Conservation (phyloP, 768 basidiomycete genomes). For the Tulasnella sp. region DNA sequence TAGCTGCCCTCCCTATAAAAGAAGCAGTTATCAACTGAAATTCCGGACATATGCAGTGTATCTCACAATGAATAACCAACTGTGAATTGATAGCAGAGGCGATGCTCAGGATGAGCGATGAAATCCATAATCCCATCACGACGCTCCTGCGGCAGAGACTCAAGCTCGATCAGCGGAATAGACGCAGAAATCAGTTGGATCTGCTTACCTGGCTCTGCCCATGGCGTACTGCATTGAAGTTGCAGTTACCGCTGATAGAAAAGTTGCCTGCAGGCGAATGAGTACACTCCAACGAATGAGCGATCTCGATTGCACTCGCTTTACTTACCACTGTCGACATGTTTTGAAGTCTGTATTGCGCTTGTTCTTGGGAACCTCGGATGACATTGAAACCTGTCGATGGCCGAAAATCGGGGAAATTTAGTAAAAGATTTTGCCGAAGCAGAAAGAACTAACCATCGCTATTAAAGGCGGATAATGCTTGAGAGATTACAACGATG, state of each 20-base stretch:
- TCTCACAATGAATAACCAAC: constrained; percentile 23
- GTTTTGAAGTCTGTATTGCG: constrained; percentile 16
- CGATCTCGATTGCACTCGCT: not conserved
- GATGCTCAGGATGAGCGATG: constrained; percentile 26
- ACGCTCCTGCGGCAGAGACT: not conserved
- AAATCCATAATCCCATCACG: constrained; percentile 26
- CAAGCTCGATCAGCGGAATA: too few species aligned
- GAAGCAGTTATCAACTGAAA: not conserved
- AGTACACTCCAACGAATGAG: not conserved
- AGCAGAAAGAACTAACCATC: constrained; percentile 44
- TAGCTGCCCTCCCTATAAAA: constrained; percentile 23
- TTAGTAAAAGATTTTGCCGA: not conserved
- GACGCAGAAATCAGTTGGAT: too few species aligned
- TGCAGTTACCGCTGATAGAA: not conserved
- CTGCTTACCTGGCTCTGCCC: not conserved
- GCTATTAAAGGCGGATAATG: constrained; percentile 68
- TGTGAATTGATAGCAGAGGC: constrained; percentile 29
- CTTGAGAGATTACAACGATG: constrained; percentile 59
- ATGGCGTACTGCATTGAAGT: constrained; percentile 3
- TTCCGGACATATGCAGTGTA: not conserved
- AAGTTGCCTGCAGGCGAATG: not conserved
- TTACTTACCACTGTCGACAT: constrained; percentile 22
- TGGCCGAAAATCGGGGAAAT: not conserved
- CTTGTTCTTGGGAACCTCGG: constrained; percentile 35
- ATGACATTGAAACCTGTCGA: constrained; percentile 65